Evolutionary conservation across 495 filamentous ascomycete genomes (phyloP).

Genomic region (Neohortaea acidophila): DNA sequence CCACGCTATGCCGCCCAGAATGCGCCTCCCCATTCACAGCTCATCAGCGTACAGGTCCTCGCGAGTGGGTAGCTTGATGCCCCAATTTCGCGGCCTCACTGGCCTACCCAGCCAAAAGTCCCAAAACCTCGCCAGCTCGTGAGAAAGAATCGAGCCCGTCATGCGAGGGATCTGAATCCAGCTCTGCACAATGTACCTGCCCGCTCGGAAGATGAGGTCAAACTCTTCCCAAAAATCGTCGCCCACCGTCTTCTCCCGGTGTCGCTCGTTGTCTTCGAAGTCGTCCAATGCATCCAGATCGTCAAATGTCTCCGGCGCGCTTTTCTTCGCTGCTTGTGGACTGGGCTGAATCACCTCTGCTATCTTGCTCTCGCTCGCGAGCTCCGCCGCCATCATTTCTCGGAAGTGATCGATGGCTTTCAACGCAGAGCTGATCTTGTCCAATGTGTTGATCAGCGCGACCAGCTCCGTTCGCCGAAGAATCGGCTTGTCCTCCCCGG

Average conservation of each 20-base stretch:
- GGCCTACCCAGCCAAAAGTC: slow-evolving; percentile 68
- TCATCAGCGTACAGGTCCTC: too few relatives aligned
- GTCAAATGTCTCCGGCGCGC: slow-evolving; percentile 21
- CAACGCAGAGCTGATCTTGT: slow-evolving; percentile 65
- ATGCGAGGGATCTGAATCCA: slow-evolving; percentile 56
- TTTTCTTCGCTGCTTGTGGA: slow-evolving; percentile 19
- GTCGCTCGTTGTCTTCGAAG: slow-evolving; percentile 19
- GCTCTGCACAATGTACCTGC: slow-evolving; percentile 47
- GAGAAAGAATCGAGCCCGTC: slow-evolving; percentile 46
- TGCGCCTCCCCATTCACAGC: too few relatives aligned
- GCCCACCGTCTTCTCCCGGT: slow-evolving; percentile 28
- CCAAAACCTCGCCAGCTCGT: slow-evolving; percentile 51
- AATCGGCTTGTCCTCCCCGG: slow-evolving; percentile 46
- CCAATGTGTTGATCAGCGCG: slow-evolving; percentile 84
- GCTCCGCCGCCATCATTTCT: slow-evolving; percentile 35
- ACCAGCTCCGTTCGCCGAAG: slow-evolving; percentile 84
- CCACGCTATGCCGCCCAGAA: too few relatives aligned
- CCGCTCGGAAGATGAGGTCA: slow-evolving; percentile 41
- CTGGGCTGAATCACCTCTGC: neutral
- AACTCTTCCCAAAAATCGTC: slow-evolving; percentile 53
- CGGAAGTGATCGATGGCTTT: slow-evolving; percentile 61
- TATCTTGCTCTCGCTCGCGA: slow-evolving; percentile 2
- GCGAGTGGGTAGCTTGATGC: too few relatives aligned
- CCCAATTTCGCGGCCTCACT: slow-evolving; percentile 53
- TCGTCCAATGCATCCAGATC: slow-evolving; percentile 29